Evolutionary conservation across 345 rosid species (phyloP).

Genomic region (Arabidopsis arenosa): DNA sequence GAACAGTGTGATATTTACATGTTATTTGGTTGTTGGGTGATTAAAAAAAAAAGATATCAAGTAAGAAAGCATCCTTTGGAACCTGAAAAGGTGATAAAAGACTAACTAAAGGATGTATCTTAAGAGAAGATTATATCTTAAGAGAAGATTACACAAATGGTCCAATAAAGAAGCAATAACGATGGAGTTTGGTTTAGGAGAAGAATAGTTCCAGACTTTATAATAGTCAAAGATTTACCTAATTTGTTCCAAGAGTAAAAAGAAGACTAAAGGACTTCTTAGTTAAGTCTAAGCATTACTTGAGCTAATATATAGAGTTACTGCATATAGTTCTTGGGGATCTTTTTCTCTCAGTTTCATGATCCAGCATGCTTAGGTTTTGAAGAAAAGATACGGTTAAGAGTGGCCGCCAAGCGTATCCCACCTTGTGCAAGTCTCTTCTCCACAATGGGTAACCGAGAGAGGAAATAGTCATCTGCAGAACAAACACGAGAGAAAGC

Average conservation of each 20-base stretch:
- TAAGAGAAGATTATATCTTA: no score
- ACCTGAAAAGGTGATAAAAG: neutral
- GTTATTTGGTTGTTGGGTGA: neutral
- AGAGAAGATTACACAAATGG: neutral
- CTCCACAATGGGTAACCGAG: conserved; percentile 83
- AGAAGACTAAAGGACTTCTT: neutral
- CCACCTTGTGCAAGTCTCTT: conserved; percentile 89
- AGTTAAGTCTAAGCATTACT: neutral
- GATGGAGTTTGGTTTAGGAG: neutral
- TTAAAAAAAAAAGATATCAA: neutral
- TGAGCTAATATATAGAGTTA: conserved; percentile 15
- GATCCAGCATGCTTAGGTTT: conserved; percentile 47
- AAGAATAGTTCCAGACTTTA: neutral
- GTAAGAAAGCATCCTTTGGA: neutral
- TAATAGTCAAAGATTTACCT: neutral
- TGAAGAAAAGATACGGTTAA: conserved; percentile 76
- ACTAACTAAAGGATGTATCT: no score
- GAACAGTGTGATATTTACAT: neutral
- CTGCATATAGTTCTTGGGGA: neutral
- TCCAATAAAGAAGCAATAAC: neutral
- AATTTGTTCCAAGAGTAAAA: no score
- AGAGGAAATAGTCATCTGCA: conserved; percentile 75
- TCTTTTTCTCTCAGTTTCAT: conserved; percentile 38
- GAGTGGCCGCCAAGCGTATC: conserved; percentile 78
- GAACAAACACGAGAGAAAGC: neutral